Evolutionary conservation across 208 protist species (phyloP).

Genomic region (Novymonas esmeraldas): DNA sequence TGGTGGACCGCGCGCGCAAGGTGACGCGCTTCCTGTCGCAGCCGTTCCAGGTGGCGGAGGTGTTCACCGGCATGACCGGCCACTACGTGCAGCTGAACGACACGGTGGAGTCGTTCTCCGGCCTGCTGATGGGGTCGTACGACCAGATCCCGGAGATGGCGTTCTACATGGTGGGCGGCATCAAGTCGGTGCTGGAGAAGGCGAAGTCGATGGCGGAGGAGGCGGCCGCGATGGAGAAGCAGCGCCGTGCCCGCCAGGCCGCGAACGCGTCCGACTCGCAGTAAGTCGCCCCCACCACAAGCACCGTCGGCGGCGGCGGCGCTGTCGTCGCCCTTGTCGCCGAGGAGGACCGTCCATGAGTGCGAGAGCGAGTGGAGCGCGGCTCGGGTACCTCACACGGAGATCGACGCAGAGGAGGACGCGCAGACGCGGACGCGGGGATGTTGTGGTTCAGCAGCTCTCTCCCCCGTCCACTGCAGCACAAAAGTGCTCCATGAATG

Average conservation of each 20-base stretch:
- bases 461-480: too few relatives aligned
- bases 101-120: constrained; percentile 95
- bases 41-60: constrained; percentile 98
- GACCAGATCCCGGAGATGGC: constrained; percentile 97
- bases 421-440: too few relatives aligned
- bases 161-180: constrained; percentile 98
- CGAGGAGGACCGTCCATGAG: too few relatives aligned
- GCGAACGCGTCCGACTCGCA: constrained; percentile 26
- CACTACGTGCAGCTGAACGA: constrained; percentile 95
- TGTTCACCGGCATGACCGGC: constrained; percentile 97
- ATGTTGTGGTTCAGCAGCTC: too few relatives aligned
- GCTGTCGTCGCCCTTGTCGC: too few relatives aligned
- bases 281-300: constrained; percentile 1
- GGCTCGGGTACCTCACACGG: too few relatives aligned
- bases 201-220: constrained; percentile 91
- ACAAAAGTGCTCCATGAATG: too few relatives aligned
- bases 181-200: constrained; percentile 94
- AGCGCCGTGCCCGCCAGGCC: constrained; percentile 51
- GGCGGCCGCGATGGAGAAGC: constrained; percentile 68
- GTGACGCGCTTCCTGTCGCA: constrained; percentile 96
- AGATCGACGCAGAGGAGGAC: too few relatives aligned
- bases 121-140: constrained; percentile 92
- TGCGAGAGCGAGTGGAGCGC: too few relatives aligned
- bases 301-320: too few relatives aligned
- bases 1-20: constrained; percentile 95